phyloP scores from a whole-genome alignment of 2,329 filamentous ascomycete species.

The Diaporthe sp. region DNA sequence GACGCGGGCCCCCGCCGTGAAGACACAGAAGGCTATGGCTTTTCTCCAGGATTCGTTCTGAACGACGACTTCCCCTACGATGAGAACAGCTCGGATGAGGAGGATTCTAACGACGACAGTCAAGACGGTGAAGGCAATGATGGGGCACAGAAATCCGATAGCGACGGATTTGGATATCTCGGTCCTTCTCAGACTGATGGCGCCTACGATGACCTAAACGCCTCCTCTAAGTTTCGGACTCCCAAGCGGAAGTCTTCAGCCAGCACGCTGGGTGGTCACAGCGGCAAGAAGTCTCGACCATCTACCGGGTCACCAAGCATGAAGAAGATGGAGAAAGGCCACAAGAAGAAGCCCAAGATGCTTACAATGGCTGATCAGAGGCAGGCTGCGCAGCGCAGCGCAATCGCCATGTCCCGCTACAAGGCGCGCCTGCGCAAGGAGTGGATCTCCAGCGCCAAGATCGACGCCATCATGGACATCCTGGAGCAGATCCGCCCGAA shows the following conservation, averaged over 20 bases:
- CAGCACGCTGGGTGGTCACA: background rate
- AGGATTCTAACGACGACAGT: background rate
- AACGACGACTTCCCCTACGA: background rate
- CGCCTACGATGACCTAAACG: background rate
- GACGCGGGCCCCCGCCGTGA: no score
- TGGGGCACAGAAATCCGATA: background rate
- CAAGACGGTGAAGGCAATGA: background rate
- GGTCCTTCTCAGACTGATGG: background rate
- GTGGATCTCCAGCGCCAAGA: slow-evolving; percentile 51
- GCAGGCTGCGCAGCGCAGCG: slow-evolving; percentile 45
- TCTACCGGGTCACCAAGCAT: background rate
- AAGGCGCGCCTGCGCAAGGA: slow-evolving; percentile 46
- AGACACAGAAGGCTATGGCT: no score
- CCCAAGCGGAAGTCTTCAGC: slow-evolving; percentile 16
- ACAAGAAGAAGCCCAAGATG: slow-evolving; percentile 35
- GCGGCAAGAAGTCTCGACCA: background rate
- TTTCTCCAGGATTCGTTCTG: slow-evolving; percentile 6
- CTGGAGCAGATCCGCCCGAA: slow-evolving; percentile 46
- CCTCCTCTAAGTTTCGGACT: background rate
- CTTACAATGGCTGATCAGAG: slow-evolving; percentile 47
- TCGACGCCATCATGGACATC: slow-evolving; percentile 49
- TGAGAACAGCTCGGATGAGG: background rate
- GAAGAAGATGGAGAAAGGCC: slow-evolving; percentile 3
- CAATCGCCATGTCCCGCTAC: slow-evolving; percentile 47
- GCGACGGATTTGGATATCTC: no score